Evolutionary conservation across 306 rosid species (phyloP), one percentile per base, ranked within the genome.

Genomic region (Mucuna pruriens): DNA sequence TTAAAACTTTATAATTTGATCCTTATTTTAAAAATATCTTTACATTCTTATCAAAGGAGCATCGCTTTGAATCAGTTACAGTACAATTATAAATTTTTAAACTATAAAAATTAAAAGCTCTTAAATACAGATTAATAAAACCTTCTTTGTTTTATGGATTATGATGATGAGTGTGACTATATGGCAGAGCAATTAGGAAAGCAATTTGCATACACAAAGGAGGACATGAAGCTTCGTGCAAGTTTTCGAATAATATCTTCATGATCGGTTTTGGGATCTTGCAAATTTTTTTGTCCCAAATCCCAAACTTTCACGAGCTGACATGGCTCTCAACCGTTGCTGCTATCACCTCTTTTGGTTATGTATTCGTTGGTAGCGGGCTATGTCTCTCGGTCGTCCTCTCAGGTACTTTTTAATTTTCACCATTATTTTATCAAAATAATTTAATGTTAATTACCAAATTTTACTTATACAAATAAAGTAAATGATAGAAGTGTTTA

Each of bases 291-390:
- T 80, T 86, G 49, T 90, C 97, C 38, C 93, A 90, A 73, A 89
- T 92, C 64, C 88, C 91, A 61, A 90, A 89, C 71, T 92, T 92
- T 36, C 86, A 84, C 57, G 75, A 86, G 62, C 67, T 89, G 11
- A 73, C 91, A 34, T 86, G 90, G 93, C 86, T 90, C 38, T 90
- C 94, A 54, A 80, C 84, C 20, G 9, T 77, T 69, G 93, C 93
- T 6, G 91, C 90, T 64, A 26, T 65, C 51, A 92, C 87, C 80
- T 92, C 97, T 12, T 92, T 92, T 74, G 91, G 91, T 19, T 92
- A 92, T 77, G 87, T 89, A 45, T 20, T 75, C 22, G 81, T 84
- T 45, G 92, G 89, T 23, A 71, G 81, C 64, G 92, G 89, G n/a
- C 89, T 92, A 51, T 89, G 93, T 42, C 67, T 90, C 16, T 38